Conservation (phyloP, 208 protist species). For the Angomonas ambiguus region DNA sequence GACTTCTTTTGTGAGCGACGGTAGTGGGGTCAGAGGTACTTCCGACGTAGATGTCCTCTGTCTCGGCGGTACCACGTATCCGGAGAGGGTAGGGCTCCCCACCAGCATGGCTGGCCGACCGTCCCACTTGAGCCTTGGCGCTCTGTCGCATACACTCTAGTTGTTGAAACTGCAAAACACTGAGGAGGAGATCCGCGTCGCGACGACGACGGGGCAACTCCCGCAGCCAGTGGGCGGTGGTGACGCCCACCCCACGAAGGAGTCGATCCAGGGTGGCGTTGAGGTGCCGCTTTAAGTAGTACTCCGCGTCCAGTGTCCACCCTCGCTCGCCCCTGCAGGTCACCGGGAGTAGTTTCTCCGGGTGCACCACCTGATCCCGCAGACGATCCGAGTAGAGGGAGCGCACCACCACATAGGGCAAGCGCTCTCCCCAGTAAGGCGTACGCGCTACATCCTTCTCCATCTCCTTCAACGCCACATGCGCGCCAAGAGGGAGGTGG, state of each 20-base stretch:
- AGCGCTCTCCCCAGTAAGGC: conserved; percentile 73
- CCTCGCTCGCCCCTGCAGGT: conserved; percentile 13
- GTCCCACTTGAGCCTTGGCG: neutral
- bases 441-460: conserved; percentile 45
- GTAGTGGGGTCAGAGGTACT: neutral
- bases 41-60: neutral
- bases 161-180: neutral
- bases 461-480: conserved; percentile 54
- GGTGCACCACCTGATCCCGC: conserved; percentile 51
- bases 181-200: conserved; percentile 20
- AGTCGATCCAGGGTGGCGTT: conserved; percentile 76
- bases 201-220: conserved; percentile 46
- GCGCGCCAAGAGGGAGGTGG: conserved; percentile 58
- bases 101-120: neutral
- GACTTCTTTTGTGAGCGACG: neutral
- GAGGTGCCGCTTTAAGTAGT: conserved; percentile 78
- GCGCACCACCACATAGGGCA: conserved; percentile 68
- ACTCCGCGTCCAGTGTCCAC: conserved; percentile 45
- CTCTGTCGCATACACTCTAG: neutral
- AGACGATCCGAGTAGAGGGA: conserved; percentile 33
- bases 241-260: conserved; percentile 71
- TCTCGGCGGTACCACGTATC: neutral
- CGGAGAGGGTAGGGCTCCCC: too few relatives aligned
- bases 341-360: conserved; percentile 40
- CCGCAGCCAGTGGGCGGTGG: conserved; percentile 48